These are phyloP conservation scores for Alternaria incomplexa DNA, from an alignment of 2,329 filamentous ascomycete species.

Conservation along the genomic window DNA sequence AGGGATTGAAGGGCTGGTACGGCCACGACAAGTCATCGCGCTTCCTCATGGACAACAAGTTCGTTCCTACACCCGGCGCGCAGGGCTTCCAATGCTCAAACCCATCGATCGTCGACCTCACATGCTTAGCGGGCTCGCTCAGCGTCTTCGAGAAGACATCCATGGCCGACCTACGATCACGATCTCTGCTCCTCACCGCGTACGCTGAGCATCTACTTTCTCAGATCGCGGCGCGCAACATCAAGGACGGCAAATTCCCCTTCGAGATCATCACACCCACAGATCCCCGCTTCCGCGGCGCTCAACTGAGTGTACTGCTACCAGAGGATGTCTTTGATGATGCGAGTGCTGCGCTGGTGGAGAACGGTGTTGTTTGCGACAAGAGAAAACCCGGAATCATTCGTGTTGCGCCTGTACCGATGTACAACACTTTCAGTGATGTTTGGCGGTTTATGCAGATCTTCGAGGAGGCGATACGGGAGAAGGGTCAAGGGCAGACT, in stretches of 20 bases:
- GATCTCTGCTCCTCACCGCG: constrained; percentile 74
- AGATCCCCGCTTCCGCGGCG: constrained; percentile 71
- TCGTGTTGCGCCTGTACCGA: constrained; percentile 78
- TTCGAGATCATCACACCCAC: constrained; percentile 69
- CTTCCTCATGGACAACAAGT: constrained; percentile 84
- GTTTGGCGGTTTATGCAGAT: constrained; percentile 57
- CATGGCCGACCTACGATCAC: constrained; percentile 71
- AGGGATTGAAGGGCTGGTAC: constrained; percentile 83
- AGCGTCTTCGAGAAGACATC: constrained; percentile 74
- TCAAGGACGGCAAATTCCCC: constrained; percentile 28
- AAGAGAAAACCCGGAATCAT: constrained; percentile 87
- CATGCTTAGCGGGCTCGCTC: constrained; percentile 73
- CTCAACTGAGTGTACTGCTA: constrained; percentile 79
- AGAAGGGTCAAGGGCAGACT: constrained; percentile 10
- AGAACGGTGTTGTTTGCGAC: constrained; percentile 76
- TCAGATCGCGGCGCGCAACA: constrained; percentile 27
- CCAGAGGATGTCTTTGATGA: constrained; percentile 70
- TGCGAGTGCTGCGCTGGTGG: constrained; percentile 69
- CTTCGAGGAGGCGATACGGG: constrained; percentile 53
- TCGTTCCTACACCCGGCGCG: constrained; percentile 77
- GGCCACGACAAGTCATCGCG: constrained; percentile 77
- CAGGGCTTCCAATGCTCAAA: constrained; percentile 86
- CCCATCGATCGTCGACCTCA: constrained; percentile 78
- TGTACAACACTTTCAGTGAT: constrained; percentile 83
- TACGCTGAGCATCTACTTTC: constrained; percentile 58